phyloP scores from a whole-genome alignment of 176 grass and related monocot species.

The Paspalum vaginatum region DNA sequence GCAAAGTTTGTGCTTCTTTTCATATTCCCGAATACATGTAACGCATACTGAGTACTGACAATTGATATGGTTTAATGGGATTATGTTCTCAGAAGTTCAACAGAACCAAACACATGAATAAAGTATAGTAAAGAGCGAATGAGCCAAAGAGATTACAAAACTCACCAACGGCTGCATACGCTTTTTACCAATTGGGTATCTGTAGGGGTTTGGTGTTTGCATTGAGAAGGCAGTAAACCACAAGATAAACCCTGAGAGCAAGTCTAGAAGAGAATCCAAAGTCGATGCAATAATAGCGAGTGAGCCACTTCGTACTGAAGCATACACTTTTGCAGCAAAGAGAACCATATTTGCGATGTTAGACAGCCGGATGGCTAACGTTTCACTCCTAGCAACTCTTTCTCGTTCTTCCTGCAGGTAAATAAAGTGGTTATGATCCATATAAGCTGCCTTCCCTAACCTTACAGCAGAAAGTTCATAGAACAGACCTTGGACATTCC shows the following conservation, averaged over 20 bases:
- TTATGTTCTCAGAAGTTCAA: neutral
- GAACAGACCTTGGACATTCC: conserved; percentile 84
- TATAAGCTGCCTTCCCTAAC: neutral
- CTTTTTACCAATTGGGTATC: conserved; percentile 95
- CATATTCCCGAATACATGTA: neutral
- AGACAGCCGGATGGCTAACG: conserved; percentile 75
- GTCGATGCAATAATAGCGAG: conserved; percentile 93
- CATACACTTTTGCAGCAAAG: conserved; percentile 93
- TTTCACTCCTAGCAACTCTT: conserved; percentile 80
- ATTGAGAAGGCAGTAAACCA: conserved; percentile 99
- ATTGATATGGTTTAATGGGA: neutral
- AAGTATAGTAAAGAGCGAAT: neutral
- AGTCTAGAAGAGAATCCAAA: conserved; percentile 94
- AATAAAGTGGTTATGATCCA: conserved; percentile 4
- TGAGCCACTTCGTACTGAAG: conserved; percentile 84
- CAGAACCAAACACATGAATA: neutral
- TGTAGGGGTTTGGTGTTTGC: conserved; percentile 97
- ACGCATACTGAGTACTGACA: neutral
- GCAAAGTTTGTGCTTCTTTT: neutral
- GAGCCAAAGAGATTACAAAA: conserved; percentile 26
- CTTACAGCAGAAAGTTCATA: conserved; percentile 15
- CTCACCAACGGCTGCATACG: conserved; percentile 97
- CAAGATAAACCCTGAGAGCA: conserved; percentile 91
- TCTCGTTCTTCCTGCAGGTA: conserved; percentile 74
- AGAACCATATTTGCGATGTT: conserved; percentile 97